phyloP scores from a whole-genome alignment of 805 yeast species.

The Komagataella populi region DNA sequence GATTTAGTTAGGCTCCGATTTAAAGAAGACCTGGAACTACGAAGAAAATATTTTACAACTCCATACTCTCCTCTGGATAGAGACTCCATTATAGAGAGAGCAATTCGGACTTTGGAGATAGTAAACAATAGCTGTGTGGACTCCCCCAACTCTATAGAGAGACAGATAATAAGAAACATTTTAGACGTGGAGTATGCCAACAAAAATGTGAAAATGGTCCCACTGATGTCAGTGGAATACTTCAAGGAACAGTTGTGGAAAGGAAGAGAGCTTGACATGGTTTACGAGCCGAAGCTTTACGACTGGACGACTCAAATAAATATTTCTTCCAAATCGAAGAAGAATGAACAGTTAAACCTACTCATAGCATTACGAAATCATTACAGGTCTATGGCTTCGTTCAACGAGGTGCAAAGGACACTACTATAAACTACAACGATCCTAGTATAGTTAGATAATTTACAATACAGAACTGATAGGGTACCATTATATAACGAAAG shows the following conservation, averaged over 20 bases:
- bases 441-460: not conserved
- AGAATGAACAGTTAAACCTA: not conserved
- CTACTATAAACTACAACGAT: not conserved
- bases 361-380: not conserved
- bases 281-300: not conserved
- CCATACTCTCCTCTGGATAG: not conserved
- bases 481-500: not conserved
- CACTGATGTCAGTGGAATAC: not conserved
- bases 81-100: not conserved
- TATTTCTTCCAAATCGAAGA: not conserved
- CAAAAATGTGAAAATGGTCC: not conserved
- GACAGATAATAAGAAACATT: not conserved
- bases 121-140: not conserved
- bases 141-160: not conserved
- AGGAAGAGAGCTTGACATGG: not conserved
- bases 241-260: not conserved
- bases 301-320: not conserved
- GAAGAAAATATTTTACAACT: constrained; percentile 6
- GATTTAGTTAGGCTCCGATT: constrained; percentile 8
- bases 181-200: not conserved
- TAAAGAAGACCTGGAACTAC: constrained; percentile 7
- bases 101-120: not conserved
- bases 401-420: not conserved
- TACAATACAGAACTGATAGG: not conserved
- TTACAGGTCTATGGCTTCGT: not conserved